A percentile compares a stretch with the other conserved stretches of the same genome.
These are phyloP conservation scores for Claviceps maximensis DNA, from an alignment of 2,329 filamentous ascomycete genomes.

Conservation along the genomic window DNA sequence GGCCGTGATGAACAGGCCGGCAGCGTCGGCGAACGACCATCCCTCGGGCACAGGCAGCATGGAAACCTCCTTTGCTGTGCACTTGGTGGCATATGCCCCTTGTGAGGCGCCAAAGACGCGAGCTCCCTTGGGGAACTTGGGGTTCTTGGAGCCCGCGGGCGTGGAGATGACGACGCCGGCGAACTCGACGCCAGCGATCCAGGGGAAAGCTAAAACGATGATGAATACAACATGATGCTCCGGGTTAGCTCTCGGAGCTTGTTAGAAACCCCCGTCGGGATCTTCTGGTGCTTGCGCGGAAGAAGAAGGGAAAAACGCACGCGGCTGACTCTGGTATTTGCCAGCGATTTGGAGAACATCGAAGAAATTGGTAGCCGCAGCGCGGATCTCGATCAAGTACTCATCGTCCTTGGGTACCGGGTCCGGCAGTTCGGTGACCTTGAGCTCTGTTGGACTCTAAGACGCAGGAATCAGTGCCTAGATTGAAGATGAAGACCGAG, in stretches of 20 bases:
- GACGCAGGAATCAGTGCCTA: background rate
- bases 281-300: background rate
- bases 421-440: constrained; percentile 60
- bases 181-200: constrained; percentile 81
- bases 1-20: constrained; percentile 81
- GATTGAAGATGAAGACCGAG: background rate
- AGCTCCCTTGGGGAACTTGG: constrained; percentile 63
- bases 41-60: constrained; percentile 64
- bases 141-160: constrained; percentile 36
- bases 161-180: constrained; percentile 60
- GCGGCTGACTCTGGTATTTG: constrained; percentile 87
- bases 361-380: constrained; percentile 90
- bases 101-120: constrained; percentile 78
- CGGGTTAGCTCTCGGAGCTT: background rate
- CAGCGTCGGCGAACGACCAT: constrained; percentile 75
- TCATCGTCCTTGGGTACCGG: constrained; percentile 58
- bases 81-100: constrained; percentile 71
- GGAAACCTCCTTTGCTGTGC: constrained; percentile 50
- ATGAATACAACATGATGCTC: too few relatives aligned
- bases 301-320: constrained; percentile 23
- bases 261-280: background rate
- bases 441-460: constrained; percentile 67
- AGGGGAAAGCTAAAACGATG: constrained; percentile 66
- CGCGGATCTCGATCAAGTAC: constrained; percentile 79
- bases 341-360: constrained; percentile 90